A percentile compares a stretch with the other conserved stretches of the same genome.
phyloP scores from a whole-genome alignment of 2,329 filamentous ascomycete species.

The Exophiala sp. region DNA sequence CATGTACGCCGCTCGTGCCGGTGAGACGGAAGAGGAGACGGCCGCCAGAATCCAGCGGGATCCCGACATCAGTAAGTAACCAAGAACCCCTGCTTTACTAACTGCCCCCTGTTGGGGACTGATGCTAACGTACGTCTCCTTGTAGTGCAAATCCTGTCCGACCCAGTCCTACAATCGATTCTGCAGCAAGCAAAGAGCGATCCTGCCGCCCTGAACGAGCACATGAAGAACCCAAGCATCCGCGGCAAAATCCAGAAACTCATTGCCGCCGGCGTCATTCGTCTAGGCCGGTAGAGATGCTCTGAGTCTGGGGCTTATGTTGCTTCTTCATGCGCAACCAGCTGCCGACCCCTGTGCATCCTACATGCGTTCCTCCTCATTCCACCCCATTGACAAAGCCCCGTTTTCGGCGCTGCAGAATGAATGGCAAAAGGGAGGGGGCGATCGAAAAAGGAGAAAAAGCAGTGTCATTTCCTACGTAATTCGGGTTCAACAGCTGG shows the following conservation, averaged over 20 bases:
- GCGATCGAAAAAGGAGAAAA: not conserved
- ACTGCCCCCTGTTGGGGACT: not conserved
- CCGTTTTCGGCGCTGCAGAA: not conserved
- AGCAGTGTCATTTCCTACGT: too few relatives aligned
- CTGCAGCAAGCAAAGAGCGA: conserved; percentile 94
- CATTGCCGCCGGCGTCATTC: conserved; percentile 85
- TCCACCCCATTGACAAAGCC: too few relatives aligned
- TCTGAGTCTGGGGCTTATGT: not conserved
- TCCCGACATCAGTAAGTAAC: conserved; percentile 68
- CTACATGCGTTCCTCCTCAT: too few relatives aligned
- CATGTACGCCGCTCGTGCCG: conserved; percentile 85
- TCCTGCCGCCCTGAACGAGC: conserved; percentile 85
- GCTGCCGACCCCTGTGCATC: too few relatives aligned
- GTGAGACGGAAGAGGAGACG: conserved; percentile 94
- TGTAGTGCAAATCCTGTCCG: conserved; percentile 56
- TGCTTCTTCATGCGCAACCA: too few relatives aligned
- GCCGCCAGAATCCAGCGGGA: conserved; percentile 84
- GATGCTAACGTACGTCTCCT: conserved; percentile 3
- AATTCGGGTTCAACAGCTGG: too few relatives aligned
- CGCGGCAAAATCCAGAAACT: conserved; percentile 89
- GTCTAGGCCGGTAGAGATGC: conserved; percentile 53
- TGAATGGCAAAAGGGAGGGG: too few relatives aligned
- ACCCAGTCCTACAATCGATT: conserved; percentile 96
- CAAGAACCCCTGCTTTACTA: not conserved
- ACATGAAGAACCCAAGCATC: conserved; percentile 89